phyloP scores from a whole-genome alignment of 805 yeast species.

The Grigorovia jiainica region DNA sequence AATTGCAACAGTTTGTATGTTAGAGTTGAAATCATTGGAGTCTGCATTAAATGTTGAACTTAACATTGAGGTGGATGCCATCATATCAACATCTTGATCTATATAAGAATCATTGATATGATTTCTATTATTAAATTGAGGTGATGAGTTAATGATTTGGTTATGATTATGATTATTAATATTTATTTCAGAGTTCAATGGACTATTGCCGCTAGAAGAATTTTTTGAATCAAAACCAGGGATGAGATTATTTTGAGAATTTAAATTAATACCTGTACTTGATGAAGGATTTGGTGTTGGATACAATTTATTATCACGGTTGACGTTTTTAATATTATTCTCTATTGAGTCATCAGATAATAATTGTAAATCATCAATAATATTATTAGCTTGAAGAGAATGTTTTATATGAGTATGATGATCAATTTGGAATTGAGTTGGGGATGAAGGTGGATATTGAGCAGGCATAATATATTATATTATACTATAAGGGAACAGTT shows the following conservation, averaged over 20 bases:
- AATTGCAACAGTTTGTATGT: constrained; percentile 4
- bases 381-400: no score
- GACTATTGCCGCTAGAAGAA: not conserved
- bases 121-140: not conserved
- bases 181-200: not conserved
- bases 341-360: not conserved
- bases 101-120: not conserved
- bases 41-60: no score
- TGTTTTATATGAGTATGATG: not conserved
- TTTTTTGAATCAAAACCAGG: not conserved
- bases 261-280: constrained; percentile 32
- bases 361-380: not conserved
- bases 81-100: not conserved
- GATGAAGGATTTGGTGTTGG: constrained; percentile 73
- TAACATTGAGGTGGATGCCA: not conserved
- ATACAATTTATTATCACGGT: constrained; percentile 29
- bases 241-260: not conserved
- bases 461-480: not conserved
- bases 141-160: not conserved
- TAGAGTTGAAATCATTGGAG: no score
- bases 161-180: not conserved
- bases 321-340: not conserved
- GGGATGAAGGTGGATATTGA: constrained; percentile 31
- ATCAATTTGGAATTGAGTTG: constrained; percentile 13
- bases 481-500: not conserved